These are phyloP conservation scores for Lentinula edodes DNA, from an alignment of 768 basidiomycete species.

Conservation along the genomic window DNA sequence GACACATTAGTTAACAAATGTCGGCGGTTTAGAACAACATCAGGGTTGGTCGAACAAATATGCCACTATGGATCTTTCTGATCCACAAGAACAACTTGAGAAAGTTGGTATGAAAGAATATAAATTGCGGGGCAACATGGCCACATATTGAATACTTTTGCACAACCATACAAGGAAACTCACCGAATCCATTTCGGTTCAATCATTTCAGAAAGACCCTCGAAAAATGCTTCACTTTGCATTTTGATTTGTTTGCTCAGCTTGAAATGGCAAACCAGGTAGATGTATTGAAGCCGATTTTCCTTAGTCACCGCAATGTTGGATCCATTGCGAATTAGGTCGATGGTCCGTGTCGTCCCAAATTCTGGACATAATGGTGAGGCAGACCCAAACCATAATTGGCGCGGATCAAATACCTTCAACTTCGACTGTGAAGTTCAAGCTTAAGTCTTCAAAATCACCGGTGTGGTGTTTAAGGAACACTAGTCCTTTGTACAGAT, in stretches of 20 bases:
- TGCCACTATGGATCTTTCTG: neutral
- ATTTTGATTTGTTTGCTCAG: conserved; percentile 83
- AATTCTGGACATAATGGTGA: conserved; percentile 52
- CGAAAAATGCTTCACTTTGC: conserved; percentile 85
- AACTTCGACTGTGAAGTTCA: conserved; percentile 84
- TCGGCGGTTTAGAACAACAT: neutral
- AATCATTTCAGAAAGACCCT: conserved; percentile 89
- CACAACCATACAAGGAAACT: conserved; percentile 7
- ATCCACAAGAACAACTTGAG: neutral
- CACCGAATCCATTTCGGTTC: conserved; percentile 84
- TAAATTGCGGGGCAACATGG: neutral
- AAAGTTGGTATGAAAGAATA: neutral
- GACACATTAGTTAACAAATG: neutral
- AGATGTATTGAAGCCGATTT: conserved; percentile 87
- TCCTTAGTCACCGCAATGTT: conserved; percentile 83
- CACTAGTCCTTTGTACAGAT: conserved; percentile 87
- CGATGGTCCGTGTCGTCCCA: conserved; percentile 66
- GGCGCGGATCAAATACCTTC: conserved; percentile 52
- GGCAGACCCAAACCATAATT: neutral
- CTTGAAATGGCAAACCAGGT: conserved; percentile 82
- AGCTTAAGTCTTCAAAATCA: conserved; percentile 79
- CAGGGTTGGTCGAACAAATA: neutral
- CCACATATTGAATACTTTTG: neutral
- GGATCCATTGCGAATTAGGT: conserved; percentile 78
- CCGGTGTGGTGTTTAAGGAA: conserved; percentile 90